Base-by-base conservation (phyloP, 2,329 filamentous ascomycete species). In the Trichoderma simmonsii region DNA sequence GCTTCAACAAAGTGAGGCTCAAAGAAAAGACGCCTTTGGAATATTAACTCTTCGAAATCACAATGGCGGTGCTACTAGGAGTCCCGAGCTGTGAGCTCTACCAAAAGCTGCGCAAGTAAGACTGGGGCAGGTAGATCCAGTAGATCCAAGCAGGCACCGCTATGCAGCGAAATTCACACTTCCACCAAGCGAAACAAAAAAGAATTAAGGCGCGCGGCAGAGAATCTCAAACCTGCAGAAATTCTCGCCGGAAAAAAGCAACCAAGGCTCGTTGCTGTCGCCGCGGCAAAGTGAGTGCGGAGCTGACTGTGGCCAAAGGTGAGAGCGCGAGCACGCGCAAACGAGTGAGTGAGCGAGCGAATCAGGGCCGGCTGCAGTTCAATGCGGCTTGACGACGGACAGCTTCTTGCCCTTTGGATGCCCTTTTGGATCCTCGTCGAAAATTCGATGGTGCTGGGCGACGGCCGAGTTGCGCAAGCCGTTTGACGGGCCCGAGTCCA, bases 401-500 rank as follows among this genome's bases (percentile, higher is more conserved):
- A 26, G 57, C 56, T 30, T 28, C 54, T 65, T 36, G 70, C 57
- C 64, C 63, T 72, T 51, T 12, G 51, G 32, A 32, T 48, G 56
- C 56, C 56, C 56, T 60, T 21, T 21, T 34, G 28, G 28, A 7
- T 68, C 18, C 39, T 68, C 62, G 28, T 51, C 56, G 43, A 6
- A 48, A 63, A 36, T 57, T 57, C 34, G 30, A 43, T 65, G 51
- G 11, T 54, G 64, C 63, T 56, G 39, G 30, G 36, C 54, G 68
- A 51, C 60, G 59, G 30, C 60, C 71, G 64, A n/a, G 54, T 30
- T 60, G 60, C 60, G 67, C 59, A 68, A 70, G 66, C 54, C 43
- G 71, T 70, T 60, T 51, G 71, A 72, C 65, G 30, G 30, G 61
- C 57, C 28, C 66, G 71, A 54, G 54, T 54, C 54, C 70, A 67